These are phyloP conservation scores for Boletus subcaerulescens DNA, from an alignment of 768 basidiomycete species.

Conservation along the genomic window DNA sequence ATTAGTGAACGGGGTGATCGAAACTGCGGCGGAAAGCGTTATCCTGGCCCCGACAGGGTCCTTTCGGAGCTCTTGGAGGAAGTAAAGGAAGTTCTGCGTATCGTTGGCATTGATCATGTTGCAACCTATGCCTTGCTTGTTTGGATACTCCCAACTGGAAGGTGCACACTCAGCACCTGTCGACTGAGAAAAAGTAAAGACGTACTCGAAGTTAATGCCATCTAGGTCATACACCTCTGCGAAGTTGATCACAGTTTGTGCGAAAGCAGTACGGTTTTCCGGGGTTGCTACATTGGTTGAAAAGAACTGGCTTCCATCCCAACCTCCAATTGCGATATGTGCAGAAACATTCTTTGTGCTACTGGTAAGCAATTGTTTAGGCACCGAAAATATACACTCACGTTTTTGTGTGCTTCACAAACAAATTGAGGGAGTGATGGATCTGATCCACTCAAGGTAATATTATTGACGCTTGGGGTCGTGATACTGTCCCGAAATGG, in stretches of 20 bases:
- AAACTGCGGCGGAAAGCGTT: conserved; percentile 67
- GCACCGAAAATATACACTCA: conserved; percentile 13
- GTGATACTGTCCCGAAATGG: conserved; percentile 25
- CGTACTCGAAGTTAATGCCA: conserved; percentile 45
- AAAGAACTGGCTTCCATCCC: conserved; percentile 61
- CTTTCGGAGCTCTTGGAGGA: conserved; percentile 65
- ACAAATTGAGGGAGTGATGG: conserved; percentile 55
- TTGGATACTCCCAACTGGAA: conserved; percentile 84
- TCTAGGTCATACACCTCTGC: conserved; percentile 50
- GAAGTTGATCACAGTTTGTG: conserved; percentile 49
- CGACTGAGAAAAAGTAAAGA: neutral
- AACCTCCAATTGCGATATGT: conserved; percentile 63
- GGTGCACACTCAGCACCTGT: neutral
- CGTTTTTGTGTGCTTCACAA: conserved; percentile 35
- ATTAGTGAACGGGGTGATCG: conserved; percentile 62
- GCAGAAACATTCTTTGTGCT: conserved; percentile 51
- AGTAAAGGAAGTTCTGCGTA: conserved; percentile 70
- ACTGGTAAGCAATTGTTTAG: neutral
- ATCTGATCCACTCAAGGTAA: conserved; percentile 42
- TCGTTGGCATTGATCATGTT: conserved; percentile 60
- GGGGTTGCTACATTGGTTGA: conserved; percentile 57
- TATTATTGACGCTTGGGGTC: conserved; percentile 28
- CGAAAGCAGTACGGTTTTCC: conserved; percentile 58
- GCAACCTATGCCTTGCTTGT: conserved; percentile 59
- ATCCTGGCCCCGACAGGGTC: conserved; percentile 50